Evolutionary conservation across 2,329 filamentous ascomycete species (phyloP).

Genomic region (Coniosporium tulheliwenetii): DNA sequence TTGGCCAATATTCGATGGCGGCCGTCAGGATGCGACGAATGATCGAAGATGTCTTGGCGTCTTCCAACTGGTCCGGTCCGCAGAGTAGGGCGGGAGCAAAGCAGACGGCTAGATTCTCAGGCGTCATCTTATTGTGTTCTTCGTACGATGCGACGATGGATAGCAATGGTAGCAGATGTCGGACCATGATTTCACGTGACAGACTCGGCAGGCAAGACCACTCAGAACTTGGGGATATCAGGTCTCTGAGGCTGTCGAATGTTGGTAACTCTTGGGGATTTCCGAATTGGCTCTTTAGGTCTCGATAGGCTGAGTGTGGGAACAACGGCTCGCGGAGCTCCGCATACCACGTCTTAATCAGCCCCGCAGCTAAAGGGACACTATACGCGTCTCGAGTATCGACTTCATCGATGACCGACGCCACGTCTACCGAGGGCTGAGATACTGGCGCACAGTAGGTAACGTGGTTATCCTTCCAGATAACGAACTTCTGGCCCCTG

Average conservation of each 20-base stretch:
- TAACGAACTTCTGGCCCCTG: slow-evolving; percentile 36
- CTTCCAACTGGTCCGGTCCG: slow-evolving; percentile 37
- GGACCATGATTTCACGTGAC: slow-evolving; percentile 30
- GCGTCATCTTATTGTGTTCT: slow-evolving; percentile 38
- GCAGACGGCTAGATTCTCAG: slow-evolving; percentile 37
- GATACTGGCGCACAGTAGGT: slow-evolving; percentile 18
- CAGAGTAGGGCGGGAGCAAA: slow-evolving; percentile 36
- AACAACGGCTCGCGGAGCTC: slow-evolving; percentile 36
- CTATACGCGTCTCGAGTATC: slow-evolving; percentile 35
- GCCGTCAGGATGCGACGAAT: slow-evolving; percentile 33
- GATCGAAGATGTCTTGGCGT: slow-evolving; percentile 36
- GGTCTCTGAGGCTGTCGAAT: slow-evolving; percentile 26
- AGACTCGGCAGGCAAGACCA: slow-evolving; percentile 28
- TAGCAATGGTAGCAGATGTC: slow-evolving; percentile 38
- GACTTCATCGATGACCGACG: slow-evolving; percentile 28
- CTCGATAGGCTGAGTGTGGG: slow-evolving; percentile 30
- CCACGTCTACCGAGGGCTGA: slow-evolving; percentile 15
- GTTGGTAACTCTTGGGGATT: slow-evolving; percentile 20
- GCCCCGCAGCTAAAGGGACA: slow-evolving; percentile 34
- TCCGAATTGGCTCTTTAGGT: slow-evolving; percentile 26
- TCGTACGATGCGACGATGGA: slow-evolving; percentile 27
- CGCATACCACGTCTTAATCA: slow-evolving; percentile 42
- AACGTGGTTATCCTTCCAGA: slow-evolving; percentile 31
- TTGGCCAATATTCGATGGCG: slow-evolving; percentile 29
- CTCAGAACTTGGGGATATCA: slow-evolving; percentile 29